These are phyloP conservation scores for Ogataea corticis DNA, from an alignment of 805 yeast species.

Conservation along the genomic window DNA sequence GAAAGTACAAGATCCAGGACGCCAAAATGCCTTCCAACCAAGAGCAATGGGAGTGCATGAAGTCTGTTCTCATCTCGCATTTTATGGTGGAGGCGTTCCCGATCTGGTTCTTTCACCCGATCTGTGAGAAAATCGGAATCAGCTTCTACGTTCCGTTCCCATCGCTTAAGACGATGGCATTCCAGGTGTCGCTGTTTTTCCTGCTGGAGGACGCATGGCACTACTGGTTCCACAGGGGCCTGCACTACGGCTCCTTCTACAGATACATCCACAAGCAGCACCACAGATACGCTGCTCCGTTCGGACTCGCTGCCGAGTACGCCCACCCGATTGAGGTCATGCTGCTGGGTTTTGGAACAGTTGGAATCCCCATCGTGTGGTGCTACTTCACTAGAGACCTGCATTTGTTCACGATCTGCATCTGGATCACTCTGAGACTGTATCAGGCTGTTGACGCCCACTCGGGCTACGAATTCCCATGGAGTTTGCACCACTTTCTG, in stretches of 20 bases:
- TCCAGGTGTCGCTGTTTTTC: slow-evolving; percentile 77
- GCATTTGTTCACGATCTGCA: slow-evolving; percentile 85
- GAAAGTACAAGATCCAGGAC: slow-evolving; percentile 86
- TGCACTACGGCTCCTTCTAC: slow-evolving; percentile 88
- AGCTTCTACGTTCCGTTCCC: slow-evolving; percentile 86
- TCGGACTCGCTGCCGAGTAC: slow-evolving; percentile 95
- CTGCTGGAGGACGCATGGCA: slow-evolving; percentile 94
- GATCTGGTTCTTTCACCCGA: slow-evolving; percentile 95
- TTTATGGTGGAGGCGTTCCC: slow-evolving; percentile 93
- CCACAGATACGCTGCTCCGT: slow-evolving; percentile 97
- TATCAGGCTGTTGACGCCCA: slow-evolving; percentile 98
- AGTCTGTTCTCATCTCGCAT: slow-evolving; percentile 81
- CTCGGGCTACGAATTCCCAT: slow-evolving; percentile 97
- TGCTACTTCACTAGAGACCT: slow-evolving; percentile 72
- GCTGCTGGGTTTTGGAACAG: slow-evolving; percentile 91
- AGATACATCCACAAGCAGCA: slow-evolving; percentile 95
- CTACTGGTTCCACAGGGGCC: slow-evolving; percentile 89
- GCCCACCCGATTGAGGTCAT: slow-evolving; percentile 96
- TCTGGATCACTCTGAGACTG: slow-evolving; percentile 86
- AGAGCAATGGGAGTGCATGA: slow-evolving; percentile 93
- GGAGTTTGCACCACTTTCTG: slow-evolving; percentile 87
- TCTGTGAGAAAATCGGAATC: slow-evolving; percentile 81
- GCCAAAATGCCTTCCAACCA: slow-evolving; percentile 72
- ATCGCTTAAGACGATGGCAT: slow-evolving; percentile 49
- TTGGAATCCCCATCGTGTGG: slow-evolving; percentile 88